Base-by-base conservation (phyloP, 73 alveolate species). In the Strombidium stylifer region DNA sequence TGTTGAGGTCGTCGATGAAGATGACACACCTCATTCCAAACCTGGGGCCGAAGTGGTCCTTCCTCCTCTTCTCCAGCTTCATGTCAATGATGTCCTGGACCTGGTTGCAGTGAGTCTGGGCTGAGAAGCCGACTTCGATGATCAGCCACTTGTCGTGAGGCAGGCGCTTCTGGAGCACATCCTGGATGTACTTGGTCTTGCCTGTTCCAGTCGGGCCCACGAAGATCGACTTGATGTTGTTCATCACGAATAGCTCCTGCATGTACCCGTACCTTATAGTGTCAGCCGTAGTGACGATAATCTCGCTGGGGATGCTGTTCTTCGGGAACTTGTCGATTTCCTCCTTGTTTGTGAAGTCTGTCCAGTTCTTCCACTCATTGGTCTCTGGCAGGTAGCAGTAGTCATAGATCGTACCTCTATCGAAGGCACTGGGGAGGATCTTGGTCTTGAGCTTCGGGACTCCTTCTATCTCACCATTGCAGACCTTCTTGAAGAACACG, bases 171-270 rank as follows among this genome's bases (percentile, higher is more conserved):
- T 81, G 87, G 27, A 96, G 80, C 46, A 79, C 95, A 84, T 93
- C 95, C 82, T 92, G 81, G 39, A 96, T 89, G 78, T 95, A 93
- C 32, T 81, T 95, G 21, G 98, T 78, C 82, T 97, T 97, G 37
- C 99, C 99, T 3, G 99, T 96, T 41, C 99, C 99, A 0, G 99
- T 97, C 8, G 98, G 99, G 1, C 99, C 99, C 44, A 98, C 95
- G 69, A 97, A 93, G 48, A 97, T 84, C 49, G 95, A 74, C 48
- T 96, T 89, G 49, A 94, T 80, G 25, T 85, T 93, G 48, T 91
- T 90, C 51, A 76, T 72, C 53, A 97, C 82, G 85, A 92, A 87
- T 51, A 70, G 73, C 58, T 84, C 86, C 30, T 94, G 79, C 45
- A 94, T 53, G 65, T 67, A 90, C 35, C 95, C 56, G 64, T 96